These are phyloP conservation scores for Podospora anserina DNA, from an alignment of 495 filamentous ascomycete genomes.

Conservation along the genomic window DNA sequence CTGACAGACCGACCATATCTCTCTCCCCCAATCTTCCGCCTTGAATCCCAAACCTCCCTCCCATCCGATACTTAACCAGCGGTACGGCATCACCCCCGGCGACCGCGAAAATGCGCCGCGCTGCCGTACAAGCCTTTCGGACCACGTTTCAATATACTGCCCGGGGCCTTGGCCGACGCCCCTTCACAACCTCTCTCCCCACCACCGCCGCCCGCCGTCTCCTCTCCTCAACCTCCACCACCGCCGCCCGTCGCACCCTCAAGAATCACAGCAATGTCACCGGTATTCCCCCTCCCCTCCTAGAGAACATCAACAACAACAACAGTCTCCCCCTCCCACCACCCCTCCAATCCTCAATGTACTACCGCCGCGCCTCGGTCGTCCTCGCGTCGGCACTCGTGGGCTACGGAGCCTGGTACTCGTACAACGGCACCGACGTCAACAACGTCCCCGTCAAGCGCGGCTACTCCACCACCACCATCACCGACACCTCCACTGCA, in stretches of 20 bases:
- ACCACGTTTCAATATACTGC: slow-evolving; percentile 43
- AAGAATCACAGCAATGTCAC: not conserved
- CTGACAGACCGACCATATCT: no score
- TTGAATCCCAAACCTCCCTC: not conserved
- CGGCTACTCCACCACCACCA: slow-evolving; percentile 17
- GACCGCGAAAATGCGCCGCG: slow-evolving; percentile 43
- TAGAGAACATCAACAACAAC: slow-evolving; percentile 11
- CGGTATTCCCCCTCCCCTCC: slow-evolving; percentile 17
- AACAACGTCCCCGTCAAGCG: slow-evolving; percentile 31
- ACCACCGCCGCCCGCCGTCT: slow-evolving; percentile 17
- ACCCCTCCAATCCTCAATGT: slow-evolving; percentile 50
- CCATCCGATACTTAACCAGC: not conserved
- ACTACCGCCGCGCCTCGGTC: slow-evolving; percentile 44
- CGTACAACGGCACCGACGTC: slow-evolving; percentile 29
- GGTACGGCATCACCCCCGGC: not conserved
- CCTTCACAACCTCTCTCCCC: slow-evolving; percentile 19
- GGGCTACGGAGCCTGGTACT: slow-evolving; percentile 52
- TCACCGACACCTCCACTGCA: slow-evolving; percentile 14
- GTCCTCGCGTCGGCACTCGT: slow-evolving; percentile 47
- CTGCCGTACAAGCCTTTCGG: slow-evolving; percentile 43
- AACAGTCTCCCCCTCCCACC: slow-evolving; percentile 30
- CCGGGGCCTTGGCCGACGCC: slow-evolving; percentile 39
- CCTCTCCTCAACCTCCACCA: slow-evolving; percentile 13
- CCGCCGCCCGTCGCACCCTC: slow-evolving; percentile 20
- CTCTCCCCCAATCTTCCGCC: not conserved